These are phyloP conservation scores for Spinellus fusiger DNA, from an alignment of 192 early-diverging fungal species.

Conservation along the genomic window DNA sequence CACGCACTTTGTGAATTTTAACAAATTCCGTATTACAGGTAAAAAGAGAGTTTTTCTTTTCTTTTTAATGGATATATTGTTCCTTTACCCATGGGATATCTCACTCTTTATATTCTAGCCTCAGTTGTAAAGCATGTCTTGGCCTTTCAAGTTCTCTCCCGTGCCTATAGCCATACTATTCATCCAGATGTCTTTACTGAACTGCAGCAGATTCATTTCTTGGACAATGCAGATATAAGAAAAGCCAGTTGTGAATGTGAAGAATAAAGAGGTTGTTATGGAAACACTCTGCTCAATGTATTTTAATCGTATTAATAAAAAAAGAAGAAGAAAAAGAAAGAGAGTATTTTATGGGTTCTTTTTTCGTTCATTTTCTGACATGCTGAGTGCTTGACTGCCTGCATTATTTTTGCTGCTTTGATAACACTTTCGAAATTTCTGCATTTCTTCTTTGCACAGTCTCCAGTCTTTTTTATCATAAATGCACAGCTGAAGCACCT, in stretches of 20 bases:
- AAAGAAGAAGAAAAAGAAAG: background rate
- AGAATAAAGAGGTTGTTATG: conserved; percentile 3
- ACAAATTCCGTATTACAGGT: conserved; percentile 51
- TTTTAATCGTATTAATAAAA: background rate
- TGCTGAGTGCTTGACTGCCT: conserved; percentile 15
- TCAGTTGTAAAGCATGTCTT: conserved; percentile 49
- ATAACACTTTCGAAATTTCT: conserved; percentile 76
- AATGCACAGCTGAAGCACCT: conserved; percentile 76
- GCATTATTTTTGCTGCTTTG: conserved; percentile 34
- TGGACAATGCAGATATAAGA: conserved; percentile 25
- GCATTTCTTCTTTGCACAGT: conserved; percentile 69
- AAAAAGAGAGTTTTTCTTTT: conserved; percentile 4
- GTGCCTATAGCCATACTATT: conserved; percentile 39
- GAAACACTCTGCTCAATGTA: background rate
- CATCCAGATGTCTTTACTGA: conserved; percentile 31
- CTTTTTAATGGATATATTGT: background rate
- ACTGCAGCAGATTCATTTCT: conserved; percentile 15
- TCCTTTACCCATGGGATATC: background rate
- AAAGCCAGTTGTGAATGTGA: conserved; percentile 27
- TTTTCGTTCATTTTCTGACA: background rate
- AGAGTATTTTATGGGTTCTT: background rate
- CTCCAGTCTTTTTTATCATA: conserved; percentile 87
- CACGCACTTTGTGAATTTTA: conserved; percentile 44
- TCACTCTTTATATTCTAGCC: conserved; percentile 10
- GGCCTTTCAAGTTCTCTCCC: conserved; percentile 44